These are phyloP conservation scores for Kazachstania bromeliacearum DNA, from an alignment of 805 yeast genomes.

Conservation along the genomic window DNA sequence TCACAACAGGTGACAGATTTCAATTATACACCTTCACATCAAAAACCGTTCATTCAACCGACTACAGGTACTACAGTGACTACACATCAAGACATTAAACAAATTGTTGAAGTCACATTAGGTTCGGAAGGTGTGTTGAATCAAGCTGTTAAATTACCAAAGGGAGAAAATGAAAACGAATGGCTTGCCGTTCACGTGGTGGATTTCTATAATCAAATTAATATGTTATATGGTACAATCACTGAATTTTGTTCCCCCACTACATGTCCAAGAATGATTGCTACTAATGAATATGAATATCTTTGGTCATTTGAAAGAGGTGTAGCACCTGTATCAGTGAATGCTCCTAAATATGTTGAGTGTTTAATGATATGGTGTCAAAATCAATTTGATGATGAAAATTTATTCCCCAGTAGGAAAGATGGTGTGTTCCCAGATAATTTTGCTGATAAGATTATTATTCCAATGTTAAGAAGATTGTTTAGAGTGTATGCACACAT, in stretches of 20 bases:
- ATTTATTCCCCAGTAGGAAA: conserved; percentile 77
- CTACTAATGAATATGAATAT: conserved; percentile 93
- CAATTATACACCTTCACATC: conserved; percentile 31
- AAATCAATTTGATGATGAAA: conserved; percentile 81
- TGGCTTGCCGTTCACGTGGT: conserved; percentile 98
- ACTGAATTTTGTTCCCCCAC: conserved; percentile 93
- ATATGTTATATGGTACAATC: conserved; percentile 91
- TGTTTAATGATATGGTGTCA: conserved; percentile 93
- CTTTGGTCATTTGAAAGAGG: conserved; percentile 83
- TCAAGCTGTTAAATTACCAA: conserved; percentile 89
- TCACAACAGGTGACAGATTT: conserved; percentile 24
- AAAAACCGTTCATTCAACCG: conserved; percentile 26
- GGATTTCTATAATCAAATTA: conserved; percentile 90
- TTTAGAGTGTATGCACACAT: conserved; percentile 95
- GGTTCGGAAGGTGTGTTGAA: conserved; percentile 87
- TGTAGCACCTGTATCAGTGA: conserved; percentile 69
- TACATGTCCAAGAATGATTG: conserved; percentile 96
- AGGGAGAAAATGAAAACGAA: conserved; percentile 82
- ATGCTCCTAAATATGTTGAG: conserved; percentile 94
- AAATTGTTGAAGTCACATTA: conserved; percentile 87
- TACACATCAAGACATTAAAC: conserved; percentile 66
- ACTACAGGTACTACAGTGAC: conserved; percentile 33
- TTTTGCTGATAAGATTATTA: conserved; percentile 59
- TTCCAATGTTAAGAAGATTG: conserved; percentile 80
- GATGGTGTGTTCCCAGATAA: conserved; percentile 90